Evolutionary conservation across 345 rosid genomes (phyloP), one percentile per base, ranked within the genome.

Genomic region (Salix caprea): DNA sequence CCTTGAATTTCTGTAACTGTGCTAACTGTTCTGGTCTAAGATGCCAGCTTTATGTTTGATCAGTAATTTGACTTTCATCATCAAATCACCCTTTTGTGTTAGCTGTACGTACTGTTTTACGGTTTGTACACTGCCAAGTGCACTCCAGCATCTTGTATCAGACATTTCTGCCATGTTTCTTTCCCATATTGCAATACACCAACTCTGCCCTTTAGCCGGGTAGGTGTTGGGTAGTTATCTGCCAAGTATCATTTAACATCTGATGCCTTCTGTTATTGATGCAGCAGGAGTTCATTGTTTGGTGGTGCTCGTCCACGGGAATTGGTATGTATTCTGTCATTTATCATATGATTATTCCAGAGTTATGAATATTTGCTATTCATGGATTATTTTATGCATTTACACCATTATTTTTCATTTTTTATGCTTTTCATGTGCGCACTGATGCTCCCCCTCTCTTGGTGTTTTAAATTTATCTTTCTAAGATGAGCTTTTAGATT

Each of bases 251-350:
- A 58, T 34, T 61, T 14, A 37, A 16, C 1, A 39, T 21, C 52
- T 74, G 16, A 70, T 52, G 32, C 42, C 56, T 10, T 80, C 7
- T 30, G 42, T 34, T 32, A 67, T 39, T 71, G 78, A 39, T 74
- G 73, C 73, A 80, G 78, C 73, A 80, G 78, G 82, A 58, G 61
- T 74, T 58, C 75, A 26, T 77, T 83, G 44, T 80, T 83, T 61
- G 84, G 83, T 14, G 82, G 77, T 26, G 82, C 77, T 30, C 75
- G 74, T 48, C 81, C 80, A 1, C 48, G 75, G 19, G 84, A 77
- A 70, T 19, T 74, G 80, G 82, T 83, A 77, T 50, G 75, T 39
- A 7, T 52, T 24, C n/a, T 50, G 56, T 50, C 6, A 18, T 18
- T 50, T 50, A 50, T 50, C 56, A 50, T 50, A 16, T 4, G 21